Conservation (phyloP, 805 yeast species). For the Suhomyces emberorum region DNA sequence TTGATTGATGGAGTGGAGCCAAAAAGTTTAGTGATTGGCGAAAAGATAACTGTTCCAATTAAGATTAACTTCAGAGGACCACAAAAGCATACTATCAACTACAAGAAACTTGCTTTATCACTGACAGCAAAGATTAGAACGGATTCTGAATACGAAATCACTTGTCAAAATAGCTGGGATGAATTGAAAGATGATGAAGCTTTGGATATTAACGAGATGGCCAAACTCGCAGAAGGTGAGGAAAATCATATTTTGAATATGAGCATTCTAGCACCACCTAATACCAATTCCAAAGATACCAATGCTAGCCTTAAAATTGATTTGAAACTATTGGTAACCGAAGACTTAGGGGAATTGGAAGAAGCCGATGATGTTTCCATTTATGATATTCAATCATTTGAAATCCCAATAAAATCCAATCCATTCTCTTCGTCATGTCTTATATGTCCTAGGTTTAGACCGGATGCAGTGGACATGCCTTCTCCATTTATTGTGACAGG, state of each 20-base stretch:
- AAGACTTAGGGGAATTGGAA: slow-evolving; percentile 14
- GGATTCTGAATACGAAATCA: slow-evolving; percentile 13
- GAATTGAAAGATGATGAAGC: slow-evolving; percentile 39
- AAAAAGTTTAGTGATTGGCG: slow-evolving; percentile 25
- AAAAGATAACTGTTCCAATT: slow-evolving; percentile 22
- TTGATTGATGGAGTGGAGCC: slow-evolving; percentile 7
- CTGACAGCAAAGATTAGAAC: slow-evolving; percentile 17
- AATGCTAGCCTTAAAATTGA: slow-evolving; percentile 14
- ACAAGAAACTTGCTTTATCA: slow-evolving; percentile 19
- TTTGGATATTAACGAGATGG: slow-evolving; percentile 18
- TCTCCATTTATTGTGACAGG: slow-evolving; percentile 30
- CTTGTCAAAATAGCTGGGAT: slow-evolving; percentile 31
- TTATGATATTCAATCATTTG: slow-evolving; percentile 21
- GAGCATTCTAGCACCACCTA: slow-evolving; percentile 21
- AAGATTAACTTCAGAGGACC: slow-evolving; percentile 15
- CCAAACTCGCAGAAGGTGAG: slow-evolving; percentile 5
- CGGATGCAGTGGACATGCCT: slow-evolving; percentile 30
- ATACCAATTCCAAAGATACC: slow-evolving; percentile 8
- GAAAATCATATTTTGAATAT: slow-evolving; percentile 17
- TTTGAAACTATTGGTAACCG: slow-evolving; percentile 23
- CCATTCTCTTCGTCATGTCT: slow-evolving; percentile 22
- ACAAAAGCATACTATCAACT: slow-evolving; percentile 13
- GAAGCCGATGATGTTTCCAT: slow-evolving; percentile 15
- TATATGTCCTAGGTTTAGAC: slow-evolving; percentile 27
- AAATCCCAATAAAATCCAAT: slow-evolving; percentile 21